Evolutionary conservation across 2,329 filamentous ascomycete genomes (phyloP).

Genomic region (Hymenotorrendiella dingleyae): DNA sequence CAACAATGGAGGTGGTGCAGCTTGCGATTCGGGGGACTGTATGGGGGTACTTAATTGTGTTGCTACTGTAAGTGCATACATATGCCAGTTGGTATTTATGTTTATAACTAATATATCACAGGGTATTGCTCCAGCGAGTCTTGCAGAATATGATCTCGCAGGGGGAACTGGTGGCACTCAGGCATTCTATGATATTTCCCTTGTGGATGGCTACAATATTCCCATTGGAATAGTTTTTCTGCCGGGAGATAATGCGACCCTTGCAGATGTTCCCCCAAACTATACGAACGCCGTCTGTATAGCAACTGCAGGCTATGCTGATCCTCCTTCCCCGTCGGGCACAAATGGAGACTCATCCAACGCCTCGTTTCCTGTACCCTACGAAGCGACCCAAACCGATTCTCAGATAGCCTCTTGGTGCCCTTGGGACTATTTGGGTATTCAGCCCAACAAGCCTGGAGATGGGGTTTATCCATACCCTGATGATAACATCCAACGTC

Average conservation of each 20-base stretch:
- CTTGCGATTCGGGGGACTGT: slow-evolving; percentile 74
- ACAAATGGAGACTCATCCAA: slow-evolving; percentile 51
- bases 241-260: slow-evolving; percentile 53
- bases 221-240: slow-evolving; percentile 60
- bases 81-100: background rate
- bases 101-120: slow-evolving; percentile 29
- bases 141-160: slow-evolving; percentile 75
- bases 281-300: slow-evolving; percentile 73
- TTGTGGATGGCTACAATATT: slow-evolving; percentile 81
- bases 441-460: slow-evolving; percentile 62
- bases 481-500: slow-evolving; percentile 64
- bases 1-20: slow-evolving; percentile 39
- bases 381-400: slow-evolving; percentile 55
- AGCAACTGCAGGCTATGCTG: slow-evolving; percentile 59
- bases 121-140: slow-evolving; percentile 68
- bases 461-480: slow-evolving; percentile 76
- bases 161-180: slow-evolving; percentile 55
- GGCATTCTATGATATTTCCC: slow-evolving; percentile 78
- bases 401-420: slow-evolving; percentile 63
- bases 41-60: slow-evolving; percentile 63
- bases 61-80: slow-evolving; percentile 51
- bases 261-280: slow-evolving; percentile 63
- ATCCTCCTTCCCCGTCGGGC: slow-evolving; percentile 47
- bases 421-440: slow-evolving; percentile 69
- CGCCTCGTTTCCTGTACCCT: slow-evolving; percentile 58